Conservation (phyloP, 139 green algal species). For the Parachlorella kessleri region DNA sequence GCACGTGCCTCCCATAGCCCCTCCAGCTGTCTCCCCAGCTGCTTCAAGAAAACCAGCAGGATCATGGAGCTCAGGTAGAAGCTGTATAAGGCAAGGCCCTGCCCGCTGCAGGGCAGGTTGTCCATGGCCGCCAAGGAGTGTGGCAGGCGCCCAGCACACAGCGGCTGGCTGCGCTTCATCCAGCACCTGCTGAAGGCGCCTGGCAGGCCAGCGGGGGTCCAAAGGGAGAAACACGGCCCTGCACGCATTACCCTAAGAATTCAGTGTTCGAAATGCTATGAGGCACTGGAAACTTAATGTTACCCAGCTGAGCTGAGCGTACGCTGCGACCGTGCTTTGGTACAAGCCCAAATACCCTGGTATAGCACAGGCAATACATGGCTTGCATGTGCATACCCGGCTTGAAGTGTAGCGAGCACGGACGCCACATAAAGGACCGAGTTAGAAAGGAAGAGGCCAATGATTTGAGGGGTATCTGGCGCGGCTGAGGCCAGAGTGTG, state of each 20-base stretch:
- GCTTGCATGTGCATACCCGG: not conserved
- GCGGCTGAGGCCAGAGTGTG: no score
- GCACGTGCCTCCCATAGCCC: not conserved
- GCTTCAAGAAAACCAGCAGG: not conserved
- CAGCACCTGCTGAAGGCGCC: slow-evolving; percentile 32
- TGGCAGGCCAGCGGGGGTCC: slow-evolving; percentile 40
- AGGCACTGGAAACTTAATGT: not conserved
- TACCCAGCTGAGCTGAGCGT: not conserved
- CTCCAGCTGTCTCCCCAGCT: not conserved
- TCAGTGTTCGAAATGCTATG: no score
- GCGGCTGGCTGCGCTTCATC: slow-evolving; percentile 27
- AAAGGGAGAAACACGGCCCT: slow-evolving; percentile 48
- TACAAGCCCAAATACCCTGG: no score
- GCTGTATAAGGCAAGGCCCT: not conserved
- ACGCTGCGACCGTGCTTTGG: not conserved
- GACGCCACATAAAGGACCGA: slow-evolving; percentile 23
- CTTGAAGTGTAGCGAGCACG: slow-evolving; percentile 10
- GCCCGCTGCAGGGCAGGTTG: not conserved
- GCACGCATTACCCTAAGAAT: not conserved
- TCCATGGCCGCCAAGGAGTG: not conserved
- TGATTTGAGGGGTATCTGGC: not conserved
- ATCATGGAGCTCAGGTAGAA: not conserved
- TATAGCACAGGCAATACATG: not conserved
- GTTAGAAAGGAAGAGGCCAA: slow-evolving; percentile 24
- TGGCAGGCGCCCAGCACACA: slow-evolving; percentile 31